Evolutionary conservation across 1,139 yeast species (phyloP), one percentile per base, ranked within the genome.

Genomic region (Hemisphaericaspora xylanilytica): DNA sequence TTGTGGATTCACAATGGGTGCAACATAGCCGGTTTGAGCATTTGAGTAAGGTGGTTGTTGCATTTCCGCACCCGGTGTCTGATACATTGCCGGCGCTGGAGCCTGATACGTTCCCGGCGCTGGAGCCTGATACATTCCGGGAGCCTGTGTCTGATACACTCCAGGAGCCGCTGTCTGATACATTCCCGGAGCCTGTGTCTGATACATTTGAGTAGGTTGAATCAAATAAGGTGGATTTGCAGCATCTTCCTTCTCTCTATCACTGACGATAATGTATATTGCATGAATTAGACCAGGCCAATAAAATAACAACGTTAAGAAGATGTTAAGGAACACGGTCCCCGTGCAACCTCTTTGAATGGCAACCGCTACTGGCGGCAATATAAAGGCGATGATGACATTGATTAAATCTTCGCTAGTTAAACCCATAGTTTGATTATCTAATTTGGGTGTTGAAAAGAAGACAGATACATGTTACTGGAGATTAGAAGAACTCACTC

Each of bases 331-430:
- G 42, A 81, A 63, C 38, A 84, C 65, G 26, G 81, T 68, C 14
- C 67, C 56, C 16, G 73, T 63, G 57, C 85, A 78, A 28, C 90
- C 92, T 50, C 73, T 67, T 64, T 83, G 88, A 47, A 81, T 61
- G 81, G 80, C 14, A 14, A 83, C 92, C 45, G 89, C 90, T 45
- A 84, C 62, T 39, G 90, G 90, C 36, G 90, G 90, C 45, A 83
- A 65, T 50, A 83, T 60, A 53, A 82, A 55, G 18, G 89, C 89
- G 49, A 72, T 58, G 40, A 81, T 66, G 52, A 82, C 66, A 62
- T 81, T 81, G 53, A 82, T 52, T 49, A 81, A 78, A 59, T 77
- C 82, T 15, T 78, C 57, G 53, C 70, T 70, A 38, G 80, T 75
- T 45, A 74, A 48, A 30, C 79, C 75, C 81, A 75, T 74, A 39